Base-by-base conservation (phyloP, 2,329 filamentous ascomycete species). In the Trichophyton mentagrophytes region DNA sequence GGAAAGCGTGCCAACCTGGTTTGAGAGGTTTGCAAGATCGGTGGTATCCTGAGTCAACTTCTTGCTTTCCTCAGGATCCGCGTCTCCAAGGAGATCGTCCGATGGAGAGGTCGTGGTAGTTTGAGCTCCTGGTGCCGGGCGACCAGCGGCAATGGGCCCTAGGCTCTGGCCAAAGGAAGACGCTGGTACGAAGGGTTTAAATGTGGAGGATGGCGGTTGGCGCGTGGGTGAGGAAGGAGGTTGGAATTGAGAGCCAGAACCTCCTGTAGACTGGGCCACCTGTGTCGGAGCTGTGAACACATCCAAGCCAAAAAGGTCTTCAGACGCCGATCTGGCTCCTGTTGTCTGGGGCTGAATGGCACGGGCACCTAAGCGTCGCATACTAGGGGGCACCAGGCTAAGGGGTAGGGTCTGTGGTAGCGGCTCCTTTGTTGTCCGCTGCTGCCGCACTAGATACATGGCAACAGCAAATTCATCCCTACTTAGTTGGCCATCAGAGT, bases 381-480 rank as follows among this genome's bases (percentile, higher is more conserved):
- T 84, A 70, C 85, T 90, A 2, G 92, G 93, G 11, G 93, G 93
- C 33, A 97, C 82, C 44, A 97, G 78, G 66, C 87, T 91, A 0
- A 85, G 78, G 8, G 92, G 91, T 47, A 99, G 77, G n/a, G 83
- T 81, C 22, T 86, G 78, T 1, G 93, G 93, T 36, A 97, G 74
- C 30, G 83, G 77, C 61, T 86, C 84, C 61, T 84, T 84, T 64
- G 85, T 87, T 65, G 82, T 87, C 60, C 91, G 83, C 72, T 96
- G 91, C 71, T 95, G 89, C 63, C 91, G 84, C 67, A 99, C 96
- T 58, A 99, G 80, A 71, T 95, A 95, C 91, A 99, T 96, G 59
- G 93, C 92, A 55, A 99, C 90, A 0, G 93, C 90, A 70, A 99
- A 99, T 68, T 96, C 91, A 66, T 99, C 93, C 67, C 84, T 85